Percentiles rank a stretch among this genome's conserved stretches.
Evolutionary conservation across 768 basidiomycete species (phyloP).

Genomic region (Candolleomyces eurysporus): DNA sequence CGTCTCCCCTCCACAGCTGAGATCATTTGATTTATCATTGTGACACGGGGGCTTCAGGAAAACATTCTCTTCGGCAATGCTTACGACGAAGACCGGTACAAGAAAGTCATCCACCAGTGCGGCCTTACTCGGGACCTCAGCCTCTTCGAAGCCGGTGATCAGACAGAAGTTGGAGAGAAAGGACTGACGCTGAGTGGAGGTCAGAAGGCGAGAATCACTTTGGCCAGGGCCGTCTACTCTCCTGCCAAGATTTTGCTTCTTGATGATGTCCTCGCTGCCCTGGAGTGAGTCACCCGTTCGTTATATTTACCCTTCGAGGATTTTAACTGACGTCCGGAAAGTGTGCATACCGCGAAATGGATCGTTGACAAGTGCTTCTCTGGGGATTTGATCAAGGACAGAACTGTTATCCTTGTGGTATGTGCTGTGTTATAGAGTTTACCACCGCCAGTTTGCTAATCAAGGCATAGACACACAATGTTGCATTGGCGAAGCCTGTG

Average conservation of each 20-base stretch:
- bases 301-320: neutral
- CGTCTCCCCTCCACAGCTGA: neutral
- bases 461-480: slow-evolving; percentile 39
- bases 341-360: slow-evolving; percentile 78
- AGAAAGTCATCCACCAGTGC: slow-evolving; percentile 68
- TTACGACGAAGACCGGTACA: slow-evolving; percentile 71
- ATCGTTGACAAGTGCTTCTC: slow-evolving; percentile 74
- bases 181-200: slow-evolving; percentile 48
- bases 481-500: slow-evolving; percentile 48
- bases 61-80: slow-evolving; percentile 78
- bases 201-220: slow-evolving; percentile 45
- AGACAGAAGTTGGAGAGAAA: slow-evolving; percentile 69
- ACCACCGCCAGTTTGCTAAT: neutral
- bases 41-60: slow-evolving; percentile 29
- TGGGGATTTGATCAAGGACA: slow-evolving; percentile 70
- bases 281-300: slow-evolving; percentile 36
- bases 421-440: slow-evolving; percentile 11
- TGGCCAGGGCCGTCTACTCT: slow-evolving; percentile 46
- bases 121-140: slow-evolving; percentile 69
- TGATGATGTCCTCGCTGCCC: slow-evolving; percentile 69
- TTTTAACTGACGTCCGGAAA: slow-evolving; percentile 6
- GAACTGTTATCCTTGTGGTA: slow-evolving; percentile 81
- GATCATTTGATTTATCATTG: neutral
- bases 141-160: slow-evolving; percentile 61
- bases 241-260: slow-evolving; percentile 59